A percentile compares a stretch with the other conserved stretches of the same genome.
phyloP scores from a whole-genome alignment of 768 basidiomycete species.

The Dioszegia aurantiaca region DNA sequence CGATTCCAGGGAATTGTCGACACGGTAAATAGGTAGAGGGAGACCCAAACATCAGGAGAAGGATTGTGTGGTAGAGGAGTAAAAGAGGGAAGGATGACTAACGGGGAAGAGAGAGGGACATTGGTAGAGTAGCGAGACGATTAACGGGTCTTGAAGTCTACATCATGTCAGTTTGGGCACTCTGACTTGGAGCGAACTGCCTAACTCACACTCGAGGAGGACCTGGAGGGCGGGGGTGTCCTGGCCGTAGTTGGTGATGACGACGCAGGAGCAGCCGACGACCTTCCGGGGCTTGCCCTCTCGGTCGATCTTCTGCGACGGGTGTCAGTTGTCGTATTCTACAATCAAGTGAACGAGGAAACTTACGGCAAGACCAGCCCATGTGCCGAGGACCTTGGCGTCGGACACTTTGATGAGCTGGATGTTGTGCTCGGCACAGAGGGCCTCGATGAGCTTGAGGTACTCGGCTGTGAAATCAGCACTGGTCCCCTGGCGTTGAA shows the following conservation, averaged over 20 bases:
- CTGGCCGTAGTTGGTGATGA: constrained; percentile 94
- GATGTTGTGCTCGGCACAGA: constrained; percentile 99
- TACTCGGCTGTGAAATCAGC: constrained; percentile 68
- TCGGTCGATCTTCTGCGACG: constrained; percentile 80
- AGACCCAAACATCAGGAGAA: constrained; percentile 50
- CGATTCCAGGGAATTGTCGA: constrained; percentile 53
- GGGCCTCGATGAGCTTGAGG: constrained; percentile 99
- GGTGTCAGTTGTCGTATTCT: constrained; percentile 4
- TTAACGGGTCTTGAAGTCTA: constrained; percentile 89
- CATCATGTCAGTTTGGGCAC: constrained; percentile 5
- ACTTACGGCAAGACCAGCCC: constrained; percentile 84
- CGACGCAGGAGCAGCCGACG: constrained; percentile 63
- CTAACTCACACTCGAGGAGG: constrained; percentile 52
- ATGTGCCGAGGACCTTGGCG: constrained; percentile 94
- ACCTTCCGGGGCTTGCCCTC: constrained; percentile 98
- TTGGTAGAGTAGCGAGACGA: constrained; percentile 13
- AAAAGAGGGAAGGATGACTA: neutral
- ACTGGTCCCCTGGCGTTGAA: neutral
- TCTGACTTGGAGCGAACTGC: neutral
- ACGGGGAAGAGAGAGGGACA: constrained; percentile 13
- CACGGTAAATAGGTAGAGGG: constrained; percentile 51
- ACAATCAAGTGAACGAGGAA: neutral
- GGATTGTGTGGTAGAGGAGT: constrained; percentile 23
- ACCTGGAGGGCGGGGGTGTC: constrained; percentile 95
- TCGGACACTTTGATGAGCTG: constrained; percentile 99